These are phyloP conservation scores for Vitis riparia DNA, from an alignment of 164 flowering plant species.

Conservation along the genomic window DNA sequence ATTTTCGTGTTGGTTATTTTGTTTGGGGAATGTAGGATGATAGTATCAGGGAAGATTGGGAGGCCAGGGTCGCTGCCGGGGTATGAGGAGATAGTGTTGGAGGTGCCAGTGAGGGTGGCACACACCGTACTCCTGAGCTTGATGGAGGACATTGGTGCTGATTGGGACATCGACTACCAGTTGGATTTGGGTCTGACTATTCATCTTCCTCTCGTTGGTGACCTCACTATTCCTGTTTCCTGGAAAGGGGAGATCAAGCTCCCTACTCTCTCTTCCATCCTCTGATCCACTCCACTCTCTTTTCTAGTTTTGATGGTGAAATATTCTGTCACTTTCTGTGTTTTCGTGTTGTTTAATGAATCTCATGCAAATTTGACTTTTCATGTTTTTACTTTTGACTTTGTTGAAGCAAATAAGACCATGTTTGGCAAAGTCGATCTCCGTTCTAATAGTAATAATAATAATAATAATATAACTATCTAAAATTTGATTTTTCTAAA, in stretches of 20 bases:
- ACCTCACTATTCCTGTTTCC: conserved; percentile 59
- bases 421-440: too few relatives aligned
- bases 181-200: conserved; percentile 42
- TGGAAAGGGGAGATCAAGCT: conserved; percentile 72
- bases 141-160: conserved; percentile 53
- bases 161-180: conserved; percentile 76
- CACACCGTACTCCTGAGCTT: conserved; percentile 43
- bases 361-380: too few relatives aligned
- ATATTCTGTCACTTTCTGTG: background rate
- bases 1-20: too few relatives aligned
- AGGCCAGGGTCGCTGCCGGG: conserved; percentile 11
- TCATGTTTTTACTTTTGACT: too few relatives aligned
- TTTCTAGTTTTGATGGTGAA: background rate
- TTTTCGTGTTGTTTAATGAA: too few relatives aligned
- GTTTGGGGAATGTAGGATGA: too few relatives aligned
- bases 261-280: conserved; percentile 48
- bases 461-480: too few relatives aligned
- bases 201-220: conserved; percentile 62
- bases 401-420: too few relatives aligned
- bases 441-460: too few relatives aligned
- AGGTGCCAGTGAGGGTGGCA: conserved; percentile 53
- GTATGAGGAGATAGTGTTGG: conserved; percentile 37
- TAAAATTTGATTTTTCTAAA: too few relatives aligned
- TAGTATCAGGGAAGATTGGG: too few relatives aligned
- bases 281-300: conserved; percentile 1